These are phyloP conservation scores for Parasarocladium wereldwijsianum DNA, from an alignment of 2,329 filamentous ascomycete genomes.

Conservation along the genomic window DNA sequence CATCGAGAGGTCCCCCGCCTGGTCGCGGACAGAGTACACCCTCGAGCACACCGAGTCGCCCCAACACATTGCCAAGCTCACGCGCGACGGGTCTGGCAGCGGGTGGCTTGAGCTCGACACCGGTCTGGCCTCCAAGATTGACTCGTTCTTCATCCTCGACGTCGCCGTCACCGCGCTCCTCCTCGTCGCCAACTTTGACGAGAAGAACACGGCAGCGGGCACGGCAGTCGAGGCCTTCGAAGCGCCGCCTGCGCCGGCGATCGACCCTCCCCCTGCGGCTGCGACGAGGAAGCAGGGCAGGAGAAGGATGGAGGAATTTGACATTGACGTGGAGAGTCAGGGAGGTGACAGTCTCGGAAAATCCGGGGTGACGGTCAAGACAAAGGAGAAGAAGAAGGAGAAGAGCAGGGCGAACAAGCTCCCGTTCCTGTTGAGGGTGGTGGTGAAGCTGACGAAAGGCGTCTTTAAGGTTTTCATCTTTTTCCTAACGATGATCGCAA, in stretches of 20 bases:
- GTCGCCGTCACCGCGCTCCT: constrained; percentile 45
- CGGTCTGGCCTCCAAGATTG: constrained; percentile 40
- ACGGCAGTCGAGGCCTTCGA: constrained; percentile 38
- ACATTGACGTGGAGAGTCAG: constrained; percentile 49
- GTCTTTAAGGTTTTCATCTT: constrained; percentile 44
- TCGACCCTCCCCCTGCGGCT: constrained; percentile 9
- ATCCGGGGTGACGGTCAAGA: constrained; percentile 6
- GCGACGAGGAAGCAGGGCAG: constrained; percentile 8
- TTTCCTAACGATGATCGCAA: constrained; percentile 26
- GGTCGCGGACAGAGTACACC: constrained; percentile 47
- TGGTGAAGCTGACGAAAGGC: constrained; percentile 35
- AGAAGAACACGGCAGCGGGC: constrained; percentile 26
- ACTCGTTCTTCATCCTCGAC: constrained; percentile 47
- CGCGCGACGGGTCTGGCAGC: constrained; percentile 41
- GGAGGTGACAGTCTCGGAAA: constrained; percentile 27
- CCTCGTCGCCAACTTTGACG: constrained; percentile 42
- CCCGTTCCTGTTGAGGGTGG: constrained; percentile 31
- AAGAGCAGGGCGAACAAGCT: constrained; percentile 30
- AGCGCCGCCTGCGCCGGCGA: constrained; percentile 27
- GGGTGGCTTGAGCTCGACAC: constrained; percentile 50
- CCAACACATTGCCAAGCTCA: constrained; percentile 43
- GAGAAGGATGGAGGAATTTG: constrained; percentile 36
- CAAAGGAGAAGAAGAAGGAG: constrained; percentile 21
- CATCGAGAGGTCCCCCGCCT: constrained; percentile 41
- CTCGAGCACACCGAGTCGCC: constrained; percentile 51